Evolutionary conservation across 371 early-diverging fungal species (phyloP).

Genomic region (Mucor sp.): DNA sequence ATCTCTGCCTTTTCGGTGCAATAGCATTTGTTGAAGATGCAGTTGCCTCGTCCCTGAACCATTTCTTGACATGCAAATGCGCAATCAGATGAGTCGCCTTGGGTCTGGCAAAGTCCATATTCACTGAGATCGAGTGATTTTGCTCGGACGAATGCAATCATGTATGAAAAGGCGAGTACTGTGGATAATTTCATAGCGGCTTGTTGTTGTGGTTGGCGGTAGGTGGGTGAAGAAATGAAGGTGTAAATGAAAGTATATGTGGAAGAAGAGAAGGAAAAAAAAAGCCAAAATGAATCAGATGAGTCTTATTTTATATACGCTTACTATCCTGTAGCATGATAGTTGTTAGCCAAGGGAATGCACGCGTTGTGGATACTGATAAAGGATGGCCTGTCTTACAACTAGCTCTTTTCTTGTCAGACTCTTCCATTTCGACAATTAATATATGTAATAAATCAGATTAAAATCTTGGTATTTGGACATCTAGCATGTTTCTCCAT

Average conservation of each 20-base stretch:
- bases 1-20: slow-evolving; percentile 40
- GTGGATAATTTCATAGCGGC: not conserved
- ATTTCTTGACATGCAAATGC: slow-evolving; percentile 26
- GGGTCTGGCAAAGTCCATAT: slow-evolving; percentile 18
- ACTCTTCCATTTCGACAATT: not conserved
- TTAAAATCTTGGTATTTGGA: not conserved
- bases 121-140: slow-evolving; percentile 21
- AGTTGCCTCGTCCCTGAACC: slow-evolving; percentile 32
- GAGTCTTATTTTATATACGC: not conserved
- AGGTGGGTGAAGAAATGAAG: not conserved
- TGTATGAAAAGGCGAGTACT: not conserved
- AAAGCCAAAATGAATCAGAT: not conserved
- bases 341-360: not conserved
- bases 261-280: not conserved
- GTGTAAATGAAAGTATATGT: not conserved
- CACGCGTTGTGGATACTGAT: slow-evolving; percentile 22
- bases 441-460: slow-evolving; percentile 7
- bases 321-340: not conserved
- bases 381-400: slow-evolving; percentile 23
- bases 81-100: slow-evolving; percentile 28
- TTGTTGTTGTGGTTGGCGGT: not conserved
- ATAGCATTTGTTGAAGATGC: slow-evolving; percentile 39
- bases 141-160: not conserved
- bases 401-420: not conserved
- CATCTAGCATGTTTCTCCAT: not conserved